Evolutionary conservation across 1,284 basidiomycete genomes (phyloP).

Genomic region (Polyporus tsugae): DNA sequence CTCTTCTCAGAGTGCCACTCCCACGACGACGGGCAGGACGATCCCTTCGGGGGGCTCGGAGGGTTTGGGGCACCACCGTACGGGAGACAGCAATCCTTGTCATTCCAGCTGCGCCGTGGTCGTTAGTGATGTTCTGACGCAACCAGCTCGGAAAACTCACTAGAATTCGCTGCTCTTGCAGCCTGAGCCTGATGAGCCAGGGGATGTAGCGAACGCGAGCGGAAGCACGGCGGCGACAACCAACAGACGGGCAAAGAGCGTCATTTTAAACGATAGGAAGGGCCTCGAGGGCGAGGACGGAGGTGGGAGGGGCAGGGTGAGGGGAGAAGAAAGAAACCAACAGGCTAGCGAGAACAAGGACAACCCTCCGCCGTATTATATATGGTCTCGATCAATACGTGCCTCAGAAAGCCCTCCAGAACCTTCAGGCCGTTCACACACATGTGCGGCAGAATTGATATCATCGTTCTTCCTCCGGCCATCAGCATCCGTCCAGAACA

Average conservation of each 20-base stretch:
- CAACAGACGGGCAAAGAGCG: constrained; percentile 39
- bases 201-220: constrained; percentile 36
- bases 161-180: constrained; percentile 36
- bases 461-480: constrained; percentile 31
- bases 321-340: constrained; percentile 34
- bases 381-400: constrained; percentile 22
- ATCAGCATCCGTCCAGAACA: constrained; percentile 32
- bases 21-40: constrained; percentile 47
- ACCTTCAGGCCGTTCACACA: constrained; percentile 24
- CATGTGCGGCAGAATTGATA: constrained; percentile 26
- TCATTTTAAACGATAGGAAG: constrained; percentile 42
- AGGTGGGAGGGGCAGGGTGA: constrained; percentile 27
- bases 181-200: constrained; percentile 7
- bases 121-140: neutral
- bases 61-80: constrained; percentile 52
- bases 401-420: constrained; percentile 16
- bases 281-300: constrained; percentile 36
- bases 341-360: constrained; percentile 33
- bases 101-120: constrained; percentile 47
- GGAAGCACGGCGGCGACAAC: constrained; percentile 41
- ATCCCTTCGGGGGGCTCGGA: constrained; percentile 57
- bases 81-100: constrained; percentile 58
- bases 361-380: constrained; percentile 25
- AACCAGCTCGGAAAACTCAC: constrained; percentile 26
- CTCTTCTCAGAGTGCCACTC: constrained; percentile 46